A percentile compares a stretch with the other conserved stretches of the same genome.
Conservation (phyloP, 2,329 filamentous ascomycete genomes). For the Neocucurbitaria cava region DNA sequence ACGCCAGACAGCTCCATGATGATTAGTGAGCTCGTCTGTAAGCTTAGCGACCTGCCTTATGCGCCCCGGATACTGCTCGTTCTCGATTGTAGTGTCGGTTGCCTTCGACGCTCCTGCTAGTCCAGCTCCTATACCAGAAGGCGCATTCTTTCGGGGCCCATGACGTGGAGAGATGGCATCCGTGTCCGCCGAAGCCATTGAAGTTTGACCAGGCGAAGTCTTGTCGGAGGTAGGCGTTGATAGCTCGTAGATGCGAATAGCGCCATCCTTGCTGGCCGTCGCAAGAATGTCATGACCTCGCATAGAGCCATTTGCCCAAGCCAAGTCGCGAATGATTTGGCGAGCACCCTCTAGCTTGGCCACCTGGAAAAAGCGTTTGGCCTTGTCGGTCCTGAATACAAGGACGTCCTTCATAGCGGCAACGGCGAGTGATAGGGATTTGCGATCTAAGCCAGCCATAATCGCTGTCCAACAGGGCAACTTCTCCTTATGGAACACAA, state of each 20-base stretch:
- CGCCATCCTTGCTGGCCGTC: conserved; percentile 91
- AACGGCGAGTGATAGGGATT: conserved; percentile 81
- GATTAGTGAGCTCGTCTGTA: conserved; percentile 70
- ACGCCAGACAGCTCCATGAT: conserved; percentile 76
- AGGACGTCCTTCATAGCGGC: conserved; percentile 84
- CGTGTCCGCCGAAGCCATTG: conserved; percentile 27
- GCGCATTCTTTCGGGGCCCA: conserved; percentile 42
- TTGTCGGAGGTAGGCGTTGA: conserved; percentile 63
- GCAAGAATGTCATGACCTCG: conserved; percentile 89
- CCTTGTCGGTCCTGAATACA: conserved; percentile 78
- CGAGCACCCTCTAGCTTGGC: conserved; percentile 76
- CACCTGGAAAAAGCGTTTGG: conserved; percentile 84
- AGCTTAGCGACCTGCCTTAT: conserved; percentile 69
- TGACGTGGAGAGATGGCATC: conserved; percentile 35
- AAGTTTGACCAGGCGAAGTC: conserved; percentile 26
- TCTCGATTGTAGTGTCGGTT: conserved; percentile 59
- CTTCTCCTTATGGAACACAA: conserved; percentile 87
- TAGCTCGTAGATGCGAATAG: conserved; percentile 85
- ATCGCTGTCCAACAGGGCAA: conserved; percentile 80
- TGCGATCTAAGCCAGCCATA: conserved; percentile 79
- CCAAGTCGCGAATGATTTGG: conserved; percentile 82
- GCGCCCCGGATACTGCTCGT: conserved; percentile 68
- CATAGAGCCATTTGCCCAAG: conserved; percentile 92
- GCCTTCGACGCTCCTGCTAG: conserved; percentile 54
- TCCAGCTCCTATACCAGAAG: conserved; percentile 62